phyloP scores from a whole-genome alignment of 129 eudicot genomes.

The Artemisia tridentata region DNA sequence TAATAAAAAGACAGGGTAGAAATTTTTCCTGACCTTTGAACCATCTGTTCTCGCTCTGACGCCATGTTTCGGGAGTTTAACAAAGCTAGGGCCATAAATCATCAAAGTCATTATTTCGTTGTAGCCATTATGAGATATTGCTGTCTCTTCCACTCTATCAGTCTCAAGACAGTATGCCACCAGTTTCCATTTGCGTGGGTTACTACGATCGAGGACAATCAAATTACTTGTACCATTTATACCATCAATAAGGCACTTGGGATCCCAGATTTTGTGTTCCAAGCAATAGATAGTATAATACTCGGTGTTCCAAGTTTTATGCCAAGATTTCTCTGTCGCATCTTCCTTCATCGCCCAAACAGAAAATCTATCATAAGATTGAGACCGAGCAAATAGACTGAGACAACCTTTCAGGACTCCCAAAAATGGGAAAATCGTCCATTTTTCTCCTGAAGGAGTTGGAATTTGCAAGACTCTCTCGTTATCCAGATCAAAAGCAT shows the following conservation, averaged over 20 bases:
- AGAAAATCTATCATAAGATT: conserved; percentile 19
- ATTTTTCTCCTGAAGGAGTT: conserved; percentile 19
- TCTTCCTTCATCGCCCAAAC: conserved; percentile 64
- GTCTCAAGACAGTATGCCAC: not conserved
- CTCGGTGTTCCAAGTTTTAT: not conserved
- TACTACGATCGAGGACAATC: not conserved
- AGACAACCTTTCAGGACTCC: conserved; percentile 39
- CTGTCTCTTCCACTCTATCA: not conserved
- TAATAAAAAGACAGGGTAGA: no score
- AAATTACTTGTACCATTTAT: not conserved
- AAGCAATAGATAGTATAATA: not conserved
- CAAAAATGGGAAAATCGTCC: conserved; percentile 9
- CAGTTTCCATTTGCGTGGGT: not conserved
- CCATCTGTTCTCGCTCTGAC: no score
- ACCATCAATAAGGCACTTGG: not conserved
- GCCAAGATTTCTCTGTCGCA: conserved; percentile 45
- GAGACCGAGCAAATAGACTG: conserved; percentile 27
- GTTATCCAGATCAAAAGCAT: conserved; percentile 32
- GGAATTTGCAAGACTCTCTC: conserved; percentile 17
- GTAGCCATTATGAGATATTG: not conserved
- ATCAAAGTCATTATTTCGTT: no score
- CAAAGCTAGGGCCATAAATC: no score
- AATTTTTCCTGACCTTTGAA: no score
- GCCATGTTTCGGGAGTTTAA: no score
- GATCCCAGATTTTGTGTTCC: not conserved